Conservation (phyloP, 192 early-diverging fungal genomes). For the Rhizoclosmatium globosum region DNA sequence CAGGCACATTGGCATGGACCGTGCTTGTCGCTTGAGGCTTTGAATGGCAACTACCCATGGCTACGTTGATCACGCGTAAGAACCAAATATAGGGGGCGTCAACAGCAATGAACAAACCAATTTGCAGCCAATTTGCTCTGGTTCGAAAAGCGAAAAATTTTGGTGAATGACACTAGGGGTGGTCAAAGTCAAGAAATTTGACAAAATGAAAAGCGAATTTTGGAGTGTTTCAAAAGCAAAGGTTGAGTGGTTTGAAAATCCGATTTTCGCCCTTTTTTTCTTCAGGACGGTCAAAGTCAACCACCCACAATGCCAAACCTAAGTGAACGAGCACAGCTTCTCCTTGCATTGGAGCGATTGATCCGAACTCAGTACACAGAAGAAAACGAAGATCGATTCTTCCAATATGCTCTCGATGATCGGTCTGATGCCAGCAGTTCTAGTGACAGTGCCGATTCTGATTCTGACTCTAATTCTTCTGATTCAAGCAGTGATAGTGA, state of each 20-base stretch:
- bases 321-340: neutral
- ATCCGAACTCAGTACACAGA: neutral
- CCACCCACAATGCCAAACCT: neutral
- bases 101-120: neutral
- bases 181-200: neutral
- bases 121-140: neutral
- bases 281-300: neutral
- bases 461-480: neutral
- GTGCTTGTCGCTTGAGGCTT: no score
- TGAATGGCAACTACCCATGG: no score
- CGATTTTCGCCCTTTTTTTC: neutral
- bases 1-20: no score
- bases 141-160: neutral
- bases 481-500: neutral
- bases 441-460: neutral
- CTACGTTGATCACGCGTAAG: neutral
- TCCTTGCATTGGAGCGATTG: neutral
- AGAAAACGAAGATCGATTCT: neutral
- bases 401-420: neutral
- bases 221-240: neutral
- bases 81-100: neutral
- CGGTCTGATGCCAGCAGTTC: neutral
- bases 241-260: neutral
- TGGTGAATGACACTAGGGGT: slow-evolving; percentile 1
- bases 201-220: slow-evolving; percentile 3